Conservation (phyloP, 768 basidiomycete genomes). For the Astraeus odoratus region DNA sequence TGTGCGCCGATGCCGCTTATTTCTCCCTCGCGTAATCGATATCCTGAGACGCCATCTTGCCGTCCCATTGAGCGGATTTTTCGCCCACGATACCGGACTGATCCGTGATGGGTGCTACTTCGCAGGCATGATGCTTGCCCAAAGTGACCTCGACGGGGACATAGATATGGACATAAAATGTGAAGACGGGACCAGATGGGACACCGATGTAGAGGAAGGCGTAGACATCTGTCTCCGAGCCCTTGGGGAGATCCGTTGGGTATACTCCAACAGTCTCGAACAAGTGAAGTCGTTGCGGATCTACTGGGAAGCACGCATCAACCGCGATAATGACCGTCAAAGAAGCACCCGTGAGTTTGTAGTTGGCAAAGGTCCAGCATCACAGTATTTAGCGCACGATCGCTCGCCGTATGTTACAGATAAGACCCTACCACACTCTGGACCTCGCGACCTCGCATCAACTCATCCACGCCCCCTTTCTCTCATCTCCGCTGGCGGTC, state of each 20-base stretch:
- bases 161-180: slow-evolving; percentile 25
- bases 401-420: slow-evolving; percentile 21
- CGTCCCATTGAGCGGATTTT: slow-evolving; percentile 44
- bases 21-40: slow-evolving; percentile 44
- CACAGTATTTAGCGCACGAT: slow-evolving; percentile 18
- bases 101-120: slow-evolving; percentile 89
- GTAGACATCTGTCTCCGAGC: slow-evolving; percentile 57
- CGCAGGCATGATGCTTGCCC: slow-evolving; percentile 71
- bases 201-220: slow-evolving; percentile 27
- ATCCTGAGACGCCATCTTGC: slow-evolving; percentile 46
- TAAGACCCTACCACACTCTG: slow-evolving; percentile 9
- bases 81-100: slow-evolving; percentile 80
- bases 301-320: slow-evolving; percentile 36
- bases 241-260: slow-evolving; percentile 80
- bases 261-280: slow-evolving; percentile 67
- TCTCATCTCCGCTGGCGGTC: slow-evolving; percentile 27
- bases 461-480: slow-evolving; percentile 19
- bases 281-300: slow-evolving; percentile 52
- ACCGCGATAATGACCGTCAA: slow-evolving; percentile 26
- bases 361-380: slow-evolving; percentile 12
- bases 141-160: slow-evolving; percentile 46
- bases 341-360: slow-evolving; percentile 10
- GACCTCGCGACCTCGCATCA: not conserved
- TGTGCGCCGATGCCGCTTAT: slow-evolving; percentile 37
- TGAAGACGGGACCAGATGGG: slow-evolving; percentile 16